Evolutionary conservation across 495 filamentous ascomycete genomes (phyloP), one percentile per base, ranked within the genome.

Genomic region (Entonaema liquescens): DNA sequence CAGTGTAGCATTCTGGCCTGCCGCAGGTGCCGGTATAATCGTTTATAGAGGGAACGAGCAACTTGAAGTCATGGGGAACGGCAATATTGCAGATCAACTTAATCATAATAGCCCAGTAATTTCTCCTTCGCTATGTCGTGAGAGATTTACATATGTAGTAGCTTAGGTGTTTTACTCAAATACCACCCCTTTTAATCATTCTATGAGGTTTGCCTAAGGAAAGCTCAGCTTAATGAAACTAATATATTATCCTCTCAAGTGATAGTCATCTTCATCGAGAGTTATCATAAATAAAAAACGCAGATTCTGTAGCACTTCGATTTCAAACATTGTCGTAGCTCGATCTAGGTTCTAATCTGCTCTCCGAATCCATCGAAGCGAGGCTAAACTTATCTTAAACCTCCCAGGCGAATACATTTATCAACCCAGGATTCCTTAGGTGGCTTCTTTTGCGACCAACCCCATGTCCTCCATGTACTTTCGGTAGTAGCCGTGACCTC

Each of bases 391-490:
- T 54, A 72, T 61, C 13, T 59, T 23, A 65, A 50, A 9, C 70
- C 70, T 21, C 70, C 70, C 1, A 68, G 31, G 49, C 70, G 70
- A 44, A 72, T 21, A 42, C 60, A 72, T 40, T 65, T 68, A 36
- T 72, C 65, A 2, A 72, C 40, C 70, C 70, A 72, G 1, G 52
- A 56, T 26, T 72, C 70, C 54, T 68, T 65, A 3, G 54, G 55
- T 38, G 59, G n/a, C 29, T 68, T 65, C 28, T 29, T 29, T 19
- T 72, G 70, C 60, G 44, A 52, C 70, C 64, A 68, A 21, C 72
- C 68, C 72, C 72, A 74, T 5, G 72, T 71, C 55, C 47, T 71
- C 72, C 72, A 74, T 2, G 72, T 74, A 33, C 64, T 74, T 38
- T 74, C 71, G 0, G 62, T 68, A 17, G 58, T 67, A 13, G 17